These are phyloP conservation scores for Pythium myriotylum DNA, from an alignment of 352 stramenopile genomes.

Conservation along the genomic window DNA sequence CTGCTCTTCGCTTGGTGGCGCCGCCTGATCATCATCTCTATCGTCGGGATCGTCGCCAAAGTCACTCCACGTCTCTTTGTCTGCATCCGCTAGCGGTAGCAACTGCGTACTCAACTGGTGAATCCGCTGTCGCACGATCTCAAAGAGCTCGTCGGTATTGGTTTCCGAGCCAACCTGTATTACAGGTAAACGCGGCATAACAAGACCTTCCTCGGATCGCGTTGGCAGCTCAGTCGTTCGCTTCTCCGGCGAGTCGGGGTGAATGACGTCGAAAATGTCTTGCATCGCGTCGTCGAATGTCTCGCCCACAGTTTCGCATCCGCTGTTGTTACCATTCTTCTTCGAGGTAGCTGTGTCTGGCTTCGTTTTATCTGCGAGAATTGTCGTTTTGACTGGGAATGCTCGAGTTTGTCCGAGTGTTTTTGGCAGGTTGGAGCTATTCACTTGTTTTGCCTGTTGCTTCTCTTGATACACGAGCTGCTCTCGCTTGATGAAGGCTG, in stretches of 20 bases:
- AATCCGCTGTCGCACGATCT: conserved; percentile 50
- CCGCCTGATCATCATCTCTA: conserved; percentile 3
- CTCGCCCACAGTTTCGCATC: conserved; percentile 1
- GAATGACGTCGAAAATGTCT: conserved; percentile 29
- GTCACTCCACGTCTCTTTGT: conserved; percentile 43
- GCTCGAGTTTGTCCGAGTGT: conserved; percentile 24
- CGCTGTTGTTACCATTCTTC: not conserved
- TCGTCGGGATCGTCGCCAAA: conserved; percentile 45
- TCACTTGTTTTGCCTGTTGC: conserved; percentile 19
- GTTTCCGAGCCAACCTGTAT: conserved; percentile 46
- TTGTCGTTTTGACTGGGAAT: conserved; percentile 24
- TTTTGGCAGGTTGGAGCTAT: conserved; percentile 4
- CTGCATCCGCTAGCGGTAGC: conserved; percentile 24
- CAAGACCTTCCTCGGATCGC: not conserved
- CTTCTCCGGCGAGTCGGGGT: conserved; percentile 25
- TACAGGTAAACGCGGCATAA: conserved; percentile 27
- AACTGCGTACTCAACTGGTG: conserved; percentile 35
- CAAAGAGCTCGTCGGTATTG: conserved; percentile 54
- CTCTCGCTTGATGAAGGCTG: conserved; percentile 44
- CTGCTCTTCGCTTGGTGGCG: conserved; percentile 22
- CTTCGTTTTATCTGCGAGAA: conserved; percentile 6
- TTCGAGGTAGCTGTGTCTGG: not conserved
- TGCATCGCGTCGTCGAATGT: conserved; percentile 37
- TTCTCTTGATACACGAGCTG: conserved; percentile 42
- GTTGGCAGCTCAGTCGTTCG: not conserved